phyloP scores from a whole-genome alignment of 371 early-diverging fungal species.

The Dichotomocladium elegans region DNA sequence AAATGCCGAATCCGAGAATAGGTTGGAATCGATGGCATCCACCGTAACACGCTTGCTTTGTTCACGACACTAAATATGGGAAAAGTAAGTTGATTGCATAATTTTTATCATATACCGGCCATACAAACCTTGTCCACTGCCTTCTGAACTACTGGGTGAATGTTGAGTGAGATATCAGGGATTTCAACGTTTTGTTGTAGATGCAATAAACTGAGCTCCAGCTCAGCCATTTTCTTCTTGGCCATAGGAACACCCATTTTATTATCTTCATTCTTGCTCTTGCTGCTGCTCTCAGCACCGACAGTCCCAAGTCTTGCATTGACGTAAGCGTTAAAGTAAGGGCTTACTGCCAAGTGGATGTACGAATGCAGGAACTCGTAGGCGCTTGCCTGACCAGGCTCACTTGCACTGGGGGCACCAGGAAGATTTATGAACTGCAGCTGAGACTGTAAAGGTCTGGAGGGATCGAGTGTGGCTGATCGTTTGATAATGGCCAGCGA shows the following conservation, averaged over 20 bases:
- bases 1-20: conserved; percentile 79
- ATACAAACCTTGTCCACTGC: conserved; percentile 68
- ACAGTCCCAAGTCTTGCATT: conserved; percentile 63
- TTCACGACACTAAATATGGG: conserved; percentile 50
- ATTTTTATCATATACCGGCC: not conserved
- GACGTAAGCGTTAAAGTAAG: conserved; percentile 96
- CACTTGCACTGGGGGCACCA: conserved; percentile 70
- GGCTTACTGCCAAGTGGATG: conserved; percentile 92
- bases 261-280: conserved; percentile 73
- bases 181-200: conserved; percentile 98
- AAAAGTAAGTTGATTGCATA: not conserved
- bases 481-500: conserved; percentile 91
- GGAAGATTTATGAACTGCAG: conserved; percentile 91
- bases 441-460: conserved; percentile 74
- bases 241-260: conserved; percentile 92
- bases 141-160: conserved; percentile 81
- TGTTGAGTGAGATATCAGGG: conserved; percentile 85
- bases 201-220: conserved; percentile 91
- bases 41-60: conserved; percentile 65
- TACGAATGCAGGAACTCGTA: conserved; percentile 91
- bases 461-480: conserved; percentile 67
- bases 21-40: conserved; percentile 65
- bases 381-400: conserved; percentile 61
- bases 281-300: conserved; percentile 22
- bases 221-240: conserved; percentile 97